phyloP scores from a whole-genome alignment of 2,329 filamentous ascomycete species.

The Nothomitra cinnamomea region DNA sequence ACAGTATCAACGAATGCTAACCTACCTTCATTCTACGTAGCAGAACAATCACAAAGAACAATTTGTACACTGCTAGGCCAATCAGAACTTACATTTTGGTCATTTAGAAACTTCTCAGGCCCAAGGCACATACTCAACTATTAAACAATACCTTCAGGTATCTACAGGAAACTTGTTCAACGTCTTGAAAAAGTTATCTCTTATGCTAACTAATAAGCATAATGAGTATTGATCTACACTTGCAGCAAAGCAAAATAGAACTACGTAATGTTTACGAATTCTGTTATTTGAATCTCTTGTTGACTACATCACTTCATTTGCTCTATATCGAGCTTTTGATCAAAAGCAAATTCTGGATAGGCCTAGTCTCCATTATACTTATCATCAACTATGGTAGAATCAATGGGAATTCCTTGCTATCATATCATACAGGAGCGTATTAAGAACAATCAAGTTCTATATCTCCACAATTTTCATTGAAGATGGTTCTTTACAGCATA shows the following conservation, averaged over 20 bases:
- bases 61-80: too few relatives aligned
- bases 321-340: too few relatives aligned
- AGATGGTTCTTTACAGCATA: background rate
- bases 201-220: background rate
- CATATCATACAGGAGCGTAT: background rate
- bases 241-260: background rate
- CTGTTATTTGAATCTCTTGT: too few relatives aligned
- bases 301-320: too few relatives aligned
- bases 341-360: too few relatives aligned
- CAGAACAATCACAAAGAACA: background rate
- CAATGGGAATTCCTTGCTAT: background rate
- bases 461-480: background rate
- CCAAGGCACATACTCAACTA: background rate
- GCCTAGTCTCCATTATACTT: background rate
- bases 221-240: background rate
- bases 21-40: background rate
- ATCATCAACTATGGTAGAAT: too few relatives aligned
- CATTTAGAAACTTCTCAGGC: background rate
- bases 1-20: background rate
- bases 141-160: too few relatives aligned
- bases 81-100: slow-evolving; percentile 1
- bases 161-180: too few relatives aligned
- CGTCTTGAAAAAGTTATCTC: background rate
- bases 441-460: background rate
- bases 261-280: background rate